Conservation (phyloP, 768 basidiomycete genomes). For the Suillus fuscotomentosus region DNA sequence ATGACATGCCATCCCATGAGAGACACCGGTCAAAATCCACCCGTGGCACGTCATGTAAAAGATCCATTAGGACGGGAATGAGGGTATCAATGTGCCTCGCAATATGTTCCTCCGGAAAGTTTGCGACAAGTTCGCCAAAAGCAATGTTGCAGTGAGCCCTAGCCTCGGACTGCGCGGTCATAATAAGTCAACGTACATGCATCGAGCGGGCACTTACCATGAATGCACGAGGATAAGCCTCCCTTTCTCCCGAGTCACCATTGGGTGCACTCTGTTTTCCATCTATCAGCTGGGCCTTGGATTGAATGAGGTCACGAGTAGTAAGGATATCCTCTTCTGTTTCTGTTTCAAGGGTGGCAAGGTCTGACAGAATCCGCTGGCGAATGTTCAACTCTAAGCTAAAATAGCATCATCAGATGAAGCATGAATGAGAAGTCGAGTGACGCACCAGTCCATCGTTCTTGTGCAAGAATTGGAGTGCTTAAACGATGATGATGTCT, state of each 20-base stretch:
- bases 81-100: constrained; percentile 48
- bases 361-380: constrained; percentile 72
- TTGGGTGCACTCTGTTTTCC: constrained; percentile 12
- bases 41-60: constrained; percentile 69
- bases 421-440: neutral
- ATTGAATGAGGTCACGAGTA: constrained; percentile 57
- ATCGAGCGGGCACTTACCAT: constrained; percentile 48
- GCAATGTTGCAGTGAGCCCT: constrained; percentile 79
- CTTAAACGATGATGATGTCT: neutral
- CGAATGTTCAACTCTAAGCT: constrained; percentile 81
- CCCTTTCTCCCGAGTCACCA: constrained; percentile 21
- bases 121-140: constrained; percentile 74
- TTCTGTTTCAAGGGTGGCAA: constrained; percentile 57
- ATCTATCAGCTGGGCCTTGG: constrained; percentile 52
- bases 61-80: constrained; percentile 59
- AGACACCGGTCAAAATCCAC: constrained; percentile 78
- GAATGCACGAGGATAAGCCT: constrained; percentile 34
- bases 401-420: constrained; percentile 5
- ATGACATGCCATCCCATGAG: constrained; percentile 70
- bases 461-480: neutral
- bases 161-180: constrained; percentile 54
- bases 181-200: constrained; percentile 1
- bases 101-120: constrained; percentile 56
- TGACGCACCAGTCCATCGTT: constrained; percentile 51
- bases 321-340: constrained; percentile 44